Evolutionary conservation across 768 basidiomycete genomes (phyloP).

Genomic region (Lentinula lateritia): DNA sequence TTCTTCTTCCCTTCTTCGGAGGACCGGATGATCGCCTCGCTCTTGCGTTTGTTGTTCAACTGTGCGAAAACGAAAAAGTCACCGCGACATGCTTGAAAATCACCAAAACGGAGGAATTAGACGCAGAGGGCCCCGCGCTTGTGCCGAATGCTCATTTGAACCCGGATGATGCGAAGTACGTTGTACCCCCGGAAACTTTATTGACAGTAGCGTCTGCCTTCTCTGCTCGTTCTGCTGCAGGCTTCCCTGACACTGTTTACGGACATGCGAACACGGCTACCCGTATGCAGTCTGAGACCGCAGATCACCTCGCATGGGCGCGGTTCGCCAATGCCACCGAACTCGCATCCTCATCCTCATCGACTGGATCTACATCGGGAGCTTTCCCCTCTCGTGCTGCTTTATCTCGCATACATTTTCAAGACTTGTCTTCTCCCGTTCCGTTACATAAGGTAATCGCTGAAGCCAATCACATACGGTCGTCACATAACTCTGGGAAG

Average conservation of each 20-base stretch:
- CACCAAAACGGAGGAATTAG: constrained; percentile 36
- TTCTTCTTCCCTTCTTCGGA: constrained; percentile 90
- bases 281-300: constrained; percentile 73
- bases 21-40: constrained; percentile 91
- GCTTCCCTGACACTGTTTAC: constrained; percentile 67
- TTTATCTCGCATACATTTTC: constrained; percentile 59
- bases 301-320: constrained; percentile 75
- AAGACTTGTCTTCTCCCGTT: constrained; percentile 42
- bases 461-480: constrained; percentile 26
- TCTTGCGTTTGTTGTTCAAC: constrained; percentile 76
- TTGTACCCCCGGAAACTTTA: neutral
- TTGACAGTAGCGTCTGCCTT: constrained; percentile 1
- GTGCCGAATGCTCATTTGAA: constrained; percentile 23
- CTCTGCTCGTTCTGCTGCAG: constrained; percentile 12
- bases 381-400: constrained; percentile 22
- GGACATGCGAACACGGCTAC: constrained; percentile 58
- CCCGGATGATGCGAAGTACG: constrained; percentile 10
- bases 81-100: constrained; percentile 74
- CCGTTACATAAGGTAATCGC: constrained; percentile 58
- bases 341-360: neutral
- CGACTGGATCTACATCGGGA: constrained; percentile 6
- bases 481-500: constrained; percentile 9
- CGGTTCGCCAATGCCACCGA: constrained; percentile 39
- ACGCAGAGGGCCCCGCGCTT: constrained; percentile 9
- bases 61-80: constrained; percentile 64